Evolutionary conservation across 2,329 filamentous ascomycete species (phyloP).

Genomic region (Aureobasidium vineae): DNA sequence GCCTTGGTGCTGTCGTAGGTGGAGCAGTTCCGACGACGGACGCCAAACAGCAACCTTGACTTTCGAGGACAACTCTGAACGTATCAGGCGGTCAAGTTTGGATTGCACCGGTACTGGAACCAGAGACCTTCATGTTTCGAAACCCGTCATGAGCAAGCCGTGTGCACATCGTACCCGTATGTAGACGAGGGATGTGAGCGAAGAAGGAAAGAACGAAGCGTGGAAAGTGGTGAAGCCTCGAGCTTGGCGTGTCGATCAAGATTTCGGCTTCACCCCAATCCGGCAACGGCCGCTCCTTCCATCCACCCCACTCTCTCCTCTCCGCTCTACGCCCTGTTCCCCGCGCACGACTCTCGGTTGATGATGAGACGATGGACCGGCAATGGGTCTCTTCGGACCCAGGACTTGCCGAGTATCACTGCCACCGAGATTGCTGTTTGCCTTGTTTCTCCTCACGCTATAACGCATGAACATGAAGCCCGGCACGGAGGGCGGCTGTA

Average conservation of each 20-base stretch:
- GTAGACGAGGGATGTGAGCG: neutral
- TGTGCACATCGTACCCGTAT: neutral
- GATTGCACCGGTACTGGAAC: too few relatives aligned
- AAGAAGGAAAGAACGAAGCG: neutral
- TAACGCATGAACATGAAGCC: neutral
- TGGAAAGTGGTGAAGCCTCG: neutral
- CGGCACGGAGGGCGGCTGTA: neutral
- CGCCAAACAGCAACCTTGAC: neutral
- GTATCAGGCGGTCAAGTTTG: too few relatives aligned
- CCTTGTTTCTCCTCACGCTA: neutral
- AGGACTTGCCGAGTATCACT: neutral
- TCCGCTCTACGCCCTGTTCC: neutral
- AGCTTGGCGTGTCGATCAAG: conserved; percentile 7
- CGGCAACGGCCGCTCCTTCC: neutral
- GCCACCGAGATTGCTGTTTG: neutral
- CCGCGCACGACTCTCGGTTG: neutral
- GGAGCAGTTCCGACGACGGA: neutral
- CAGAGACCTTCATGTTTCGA: too few relatives aligned
- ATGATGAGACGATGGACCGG: neutral
- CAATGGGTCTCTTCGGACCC: neutral
- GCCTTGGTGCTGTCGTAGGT: conserved; percentile 1
- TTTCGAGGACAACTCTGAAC: neutral
- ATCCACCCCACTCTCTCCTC: neutral
- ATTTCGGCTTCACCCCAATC: neutral
- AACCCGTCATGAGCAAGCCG: too few relatives aligned